These are phyloP conservation scores for Gonapodya prolifera DNA, from an alignment of 192 early-diverging fungal genomes.

Conservation along the genomic window DNA sequence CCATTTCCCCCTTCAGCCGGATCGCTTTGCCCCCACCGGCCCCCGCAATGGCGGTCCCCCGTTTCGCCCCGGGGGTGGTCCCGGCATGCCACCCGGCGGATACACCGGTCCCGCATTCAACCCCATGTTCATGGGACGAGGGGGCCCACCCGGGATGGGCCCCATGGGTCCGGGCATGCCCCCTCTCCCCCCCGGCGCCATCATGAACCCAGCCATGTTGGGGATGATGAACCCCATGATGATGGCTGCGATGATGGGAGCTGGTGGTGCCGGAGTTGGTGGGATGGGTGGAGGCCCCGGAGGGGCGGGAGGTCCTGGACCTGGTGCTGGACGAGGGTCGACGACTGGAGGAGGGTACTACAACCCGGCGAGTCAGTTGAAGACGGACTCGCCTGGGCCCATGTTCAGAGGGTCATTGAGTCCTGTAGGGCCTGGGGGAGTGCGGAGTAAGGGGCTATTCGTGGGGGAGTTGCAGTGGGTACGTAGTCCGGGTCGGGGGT, in stretches of 20 bases:
- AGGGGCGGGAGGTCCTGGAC: neutral
- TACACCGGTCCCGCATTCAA: neutral
- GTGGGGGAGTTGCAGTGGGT: slow-evolving; percentile 6
- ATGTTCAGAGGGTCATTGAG: neutral
- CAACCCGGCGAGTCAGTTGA: neutral
- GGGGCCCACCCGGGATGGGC: neutral
- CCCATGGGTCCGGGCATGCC: neutral
- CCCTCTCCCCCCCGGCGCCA: neutral
- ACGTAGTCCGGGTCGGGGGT: too few relatives aligned
- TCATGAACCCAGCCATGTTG: neutral
- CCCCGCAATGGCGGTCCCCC: neutral
- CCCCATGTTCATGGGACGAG: neutral
- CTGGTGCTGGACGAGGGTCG: neutral
- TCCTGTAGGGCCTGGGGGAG: neutral
- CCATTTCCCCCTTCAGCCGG: neutral
- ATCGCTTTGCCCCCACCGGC: neutral
- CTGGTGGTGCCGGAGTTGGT: neutral
- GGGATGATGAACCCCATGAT: neutral
- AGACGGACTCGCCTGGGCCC: neutral
- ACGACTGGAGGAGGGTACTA: neutral
- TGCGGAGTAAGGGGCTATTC: neutral
- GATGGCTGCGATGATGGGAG: neutral
- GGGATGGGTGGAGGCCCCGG: neutral
- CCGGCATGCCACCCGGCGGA: too few relatives aligned
- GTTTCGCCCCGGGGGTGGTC: neutral